A percentile compares a stretch with the other conserved stretches of the same genome.
These are phyloP conservation scores for Colletotrichum abscissum DNA, from an alignment of 2,329 filamentous ascomycete genomes.

Conservation along the genomic window DNA sequence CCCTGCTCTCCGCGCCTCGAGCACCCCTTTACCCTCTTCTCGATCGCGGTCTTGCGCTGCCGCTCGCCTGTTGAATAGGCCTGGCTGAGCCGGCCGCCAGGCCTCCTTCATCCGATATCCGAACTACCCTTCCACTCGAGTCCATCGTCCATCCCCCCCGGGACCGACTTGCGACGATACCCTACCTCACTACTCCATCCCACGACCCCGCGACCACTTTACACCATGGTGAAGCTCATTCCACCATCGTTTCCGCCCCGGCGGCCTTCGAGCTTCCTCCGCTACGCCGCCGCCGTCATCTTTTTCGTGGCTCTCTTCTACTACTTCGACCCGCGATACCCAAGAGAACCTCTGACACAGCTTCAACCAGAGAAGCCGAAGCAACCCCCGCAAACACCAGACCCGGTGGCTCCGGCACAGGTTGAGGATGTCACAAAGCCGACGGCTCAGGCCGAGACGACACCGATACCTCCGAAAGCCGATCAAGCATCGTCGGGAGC, in stretches of 20 bases:
- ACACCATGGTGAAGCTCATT: conserved; percentile 43
- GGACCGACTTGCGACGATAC: background rate
- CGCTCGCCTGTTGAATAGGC: conserved; percentile 12
- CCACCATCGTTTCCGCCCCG: conserved; percentile 55
- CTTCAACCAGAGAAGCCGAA: conserved; percentile 17
- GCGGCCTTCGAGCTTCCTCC: conserved; percentile 62
- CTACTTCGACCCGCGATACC: conserved; percentile 40
- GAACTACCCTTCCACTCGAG: background rate
- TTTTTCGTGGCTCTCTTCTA: conserved; percentile 57
- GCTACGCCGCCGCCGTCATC: conserved; percentile 72
- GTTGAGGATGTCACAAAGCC: conserved; percentile 22
- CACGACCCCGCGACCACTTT: background rate
- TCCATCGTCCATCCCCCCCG: background rate
- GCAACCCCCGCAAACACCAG: conserved; percentile 35
- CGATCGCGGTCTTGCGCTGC: background rate
- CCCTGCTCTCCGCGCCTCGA: background rate
- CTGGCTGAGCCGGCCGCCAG: conserved; percentile 34
- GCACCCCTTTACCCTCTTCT: background rate
- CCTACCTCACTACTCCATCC: background rate
- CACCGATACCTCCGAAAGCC: conserved; percentile 2
- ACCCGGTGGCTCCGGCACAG: conserved; percentile 24
- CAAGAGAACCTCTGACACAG: conserved; percentile 17
- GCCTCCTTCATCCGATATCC: background rate
- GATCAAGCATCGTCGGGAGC: background rate
- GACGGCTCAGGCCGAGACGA: conserved; percentile 21